Evolutionary conservation across 106 monocot species (phyloP).

Genomic region (Platanthera guangdongensis): DNA sequence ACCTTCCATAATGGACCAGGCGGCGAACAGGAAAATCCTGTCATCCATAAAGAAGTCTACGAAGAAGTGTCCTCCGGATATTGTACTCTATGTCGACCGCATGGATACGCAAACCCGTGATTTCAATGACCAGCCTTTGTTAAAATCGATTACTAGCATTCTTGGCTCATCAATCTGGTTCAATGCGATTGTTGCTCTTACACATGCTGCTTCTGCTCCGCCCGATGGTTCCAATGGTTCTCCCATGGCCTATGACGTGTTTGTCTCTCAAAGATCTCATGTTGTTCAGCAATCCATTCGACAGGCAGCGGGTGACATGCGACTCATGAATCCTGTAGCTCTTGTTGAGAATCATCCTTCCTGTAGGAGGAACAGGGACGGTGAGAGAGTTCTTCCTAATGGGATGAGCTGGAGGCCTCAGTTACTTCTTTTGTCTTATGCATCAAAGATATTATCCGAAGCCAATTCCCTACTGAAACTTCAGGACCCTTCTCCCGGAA

Average conservation of each 20-base stretch:
- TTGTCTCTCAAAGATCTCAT: constrained; percentile 76
- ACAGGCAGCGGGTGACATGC: constrained; percentile 85
- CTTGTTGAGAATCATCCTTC: constrained; percentile 90
- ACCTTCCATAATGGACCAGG: constrained; percentile 73
- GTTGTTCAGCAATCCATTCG: constrained; percentile 79
- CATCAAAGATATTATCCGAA: constrained; percentile 91
- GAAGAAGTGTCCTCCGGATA: constrained; percentile 81
- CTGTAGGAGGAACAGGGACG: constrained; percentile 76
- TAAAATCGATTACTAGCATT: constrained; percentile 49
- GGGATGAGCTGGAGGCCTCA: constrained; percentile 80
- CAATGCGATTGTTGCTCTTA: constrained; percentile 85
- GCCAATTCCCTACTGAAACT: constrained; percentile 77
- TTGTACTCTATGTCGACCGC: constrained; percentile 88
- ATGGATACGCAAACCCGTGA: constrained; percentile 87
- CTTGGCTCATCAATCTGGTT: constrained; percentile 87
- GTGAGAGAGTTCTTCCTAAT: constrained; percentile 74
- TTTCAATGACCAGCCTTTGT: constrained; percentile 77
- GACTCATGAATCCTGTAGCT: constrained; percentile 84
- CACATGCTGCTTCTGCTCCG: constrained; percentile 84
- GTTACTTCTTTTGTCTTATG: constrained; percentile 77
- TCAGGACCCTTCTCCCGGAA: constrained; percentile 65
- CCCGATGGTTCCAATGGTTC: constrained; percentile 81
- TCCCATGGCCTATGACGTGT: constrained; percentile 70
- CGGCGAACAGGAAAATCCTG: constrained; percentile 57
- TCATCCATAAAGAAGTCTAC: constrained; percentile 63